Evolutionary conservation across 1,139 yeast genomes (phyloP).

Genomic region (Zhuliangozyma blackwelliae): DNA sequence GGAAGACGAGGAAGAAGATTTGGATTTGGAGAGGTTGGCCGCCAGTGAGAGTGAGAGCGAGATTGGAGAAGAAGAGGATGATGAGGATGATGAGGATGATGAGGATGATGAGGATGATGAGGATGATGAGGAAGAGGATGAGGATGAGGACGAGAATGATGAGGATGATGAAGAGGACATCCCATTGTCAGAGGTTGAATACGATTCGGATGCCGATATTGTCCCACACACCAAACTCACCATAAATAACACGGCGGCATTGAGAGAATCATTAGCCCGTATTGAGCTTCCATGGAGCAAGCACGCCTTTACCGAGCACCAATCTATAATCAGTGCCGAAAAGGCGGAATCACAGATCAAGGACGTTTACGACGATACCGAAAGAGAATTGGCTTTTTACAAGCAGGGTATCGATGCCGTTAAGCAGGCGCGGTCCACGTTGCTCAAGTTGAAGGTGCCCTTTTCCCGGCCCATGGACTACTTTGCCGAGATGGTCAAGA

Average conservation of each 20-base stretch:
- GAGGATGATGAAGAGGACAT: slow-evolving; percentile 56
- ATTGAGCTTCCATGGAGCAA: slow-evolving; percentile 67
- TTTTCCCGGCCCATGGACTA: slow-evolving; percentile 92
- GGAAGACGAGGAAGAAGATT: slow-evolving; percentile 29
- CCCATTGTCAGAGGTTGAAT: slow-evolving; percentile 73
- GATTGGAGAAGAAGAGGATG: slow-evolving; percentile 24
- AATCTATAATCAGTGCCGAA: slow-evolving; percentile 59
- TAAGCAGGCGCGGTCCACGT: slow-evolving; percentile 60
- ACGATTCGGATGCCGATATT: slow-evolving; percentile 82
- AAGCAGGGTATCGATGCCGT: slow-evolving; percentile 92
- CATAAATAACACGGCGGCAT: slow-evolving; percentile 65
- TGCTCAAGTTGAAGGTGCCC: slow-evolving; percentile 69
- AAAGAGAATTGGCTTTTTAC: slow-evolving; percentile 66
- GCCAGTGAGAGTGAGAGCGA: slow-evolving; percentile 46
- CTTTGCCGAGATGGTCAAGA: slow-evolving; percentile 98
- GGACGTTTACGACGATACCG: slow-evolving; percentile 93
- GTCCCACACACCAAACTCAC: slow-evolving; percentile 90
- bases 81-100: slow-evolving; percentile 31
- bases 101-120: slow-evolving; percentile 40
- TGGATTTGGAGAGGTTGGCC: slow-evolving; percentile 55
- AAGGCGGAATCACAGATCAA: slow-evolving; percentile 64
- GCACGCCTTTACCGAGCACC: slow-evolving; percentile 79
- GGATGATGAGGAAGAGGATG: slow-evolving; percentile 42
- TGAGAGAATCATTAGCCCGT: slow-evolving; percentile 64
- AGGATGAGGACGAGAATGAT: slow-evolving; percentile 41